These are phyloP conservation scores for Penstemon barbatus DNA, from an alignment of 257 asterid genomes.

Conservation along the genomic window DNA sequence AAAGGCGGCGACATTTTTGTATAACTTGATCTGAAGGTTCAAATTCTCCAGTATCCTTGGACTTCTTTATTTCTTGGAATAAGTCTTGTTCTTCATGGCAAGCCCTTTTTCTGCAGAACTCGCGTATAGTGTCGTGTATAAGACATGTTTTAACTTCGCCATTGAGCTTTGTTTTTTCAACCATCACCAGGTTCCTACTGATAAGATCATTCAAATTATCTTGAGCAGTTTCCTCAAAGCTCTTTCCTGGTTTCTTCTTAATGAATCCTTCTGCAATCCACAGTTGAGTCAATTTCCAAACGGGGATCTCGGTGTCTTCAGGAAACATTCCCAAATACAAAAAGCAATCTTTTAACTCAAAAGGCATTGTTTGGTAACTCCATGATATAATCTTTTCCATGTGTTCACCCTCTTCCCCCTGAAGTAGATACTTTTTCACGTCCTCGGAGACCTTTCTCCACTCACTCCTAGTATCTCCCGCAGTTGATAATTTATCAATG, in stretches of 20 bases:
- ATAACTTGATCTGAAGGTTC: background rate
- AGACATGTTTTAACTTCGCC: slow-evolving; percentile 25
- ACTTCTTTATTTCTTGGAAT: slow-evolving; percentile 12
- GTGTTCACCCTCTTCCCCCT: background rate
- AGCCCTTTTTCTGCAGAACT: slow-evolving; percentile 20
- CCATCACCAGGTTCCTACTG: slow-evolving; percentile 9
- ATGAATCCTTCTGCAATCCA: slow-evolving; percentile 24
- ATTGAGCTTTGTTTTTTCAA: background rate
- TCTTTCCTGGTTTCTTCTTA: background rate
- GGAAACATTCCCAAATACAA: too few relatives aligned
- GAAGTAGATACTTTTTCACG: background rate
- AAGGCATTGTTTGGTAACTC: slow-evolving; percentile 17
- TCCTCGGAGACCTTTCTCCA: slow-evolving; percentile 8
- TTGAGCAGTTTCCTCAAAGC: slow-evolving; percentile 3
- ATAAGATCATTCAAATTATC: slow-evolving; percentile 13
- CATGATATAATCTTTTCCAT: background rate
- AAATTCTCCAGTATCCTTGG: background rate
- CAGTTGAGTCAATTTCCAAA: background rate
- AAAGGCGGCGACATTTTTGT: slow-evolving; percentile 11
- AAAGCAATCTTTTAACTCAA: too few relatives aligned
- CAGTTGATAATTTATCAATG: too few relatives aligned
- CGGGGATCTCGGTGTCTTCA: too few relatives aligned
- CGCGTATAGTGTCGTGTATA: slow-evolving; percentile 20
- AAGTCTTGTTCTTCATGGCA: background rate
- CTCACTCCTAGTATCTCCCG: background rate